Percentiles rank a stretch among this genome's conserved stretches.
Conservation (phyloP, 768 basidiomycete species). For the Thelephora aurantiotincta region DNA sequence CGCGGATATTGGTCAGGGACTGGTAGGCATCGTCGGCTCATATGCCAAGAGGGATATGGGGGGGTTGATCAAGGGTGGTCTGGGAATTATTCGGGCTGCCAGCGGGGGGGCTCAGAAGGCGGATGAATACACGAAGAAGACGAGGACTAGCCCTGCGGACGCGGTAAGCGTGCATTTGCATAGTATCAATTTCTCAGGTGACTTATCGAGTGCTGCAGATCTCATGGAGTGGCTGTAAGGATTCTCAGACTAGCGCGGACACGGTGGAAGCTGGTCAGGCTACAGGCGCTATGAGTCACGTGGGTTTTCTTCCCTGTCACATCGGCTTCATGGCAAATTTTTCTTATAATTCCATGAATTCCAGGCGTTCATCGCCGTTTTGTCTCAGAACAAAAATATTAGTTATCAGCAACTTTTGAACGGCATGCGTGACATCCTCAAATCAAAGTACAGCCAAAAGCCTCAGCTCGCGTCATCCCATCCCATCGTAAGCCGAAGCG, state of each 20-base stretch:
- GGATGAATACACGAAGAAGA: slow-evolving; percentile 32
- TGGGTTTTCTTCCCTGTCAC: slow-evolving; percentile 20
- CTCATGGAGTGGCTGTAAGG: slow-evolving; percentile 77
- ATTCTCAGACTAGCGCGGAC: slow-evolving; percentile 75
- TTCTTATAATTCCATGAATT: neutral
- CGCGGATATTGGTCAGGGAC: slow-evolving; percentile 75
- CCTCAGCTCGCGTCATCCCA: slow-evolving; percentile 65
- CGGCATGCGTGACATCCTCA: slow-evolving; percentile 43
- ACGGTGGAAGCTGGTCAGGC: slow-evolving; percentile 56
- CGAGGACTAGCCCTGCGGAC: slow-evolving; percentile 78
- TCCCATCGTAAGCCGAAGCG: slow-evolving; percentile 33
- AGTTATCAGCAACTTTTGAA: slow-evolving; percentile 34
- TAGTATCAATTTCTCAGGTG: neutral
- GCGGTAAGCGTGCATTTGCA: slow-evolving; percentile 37
- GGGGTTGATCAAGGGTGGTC: slow-evolving; percentile 61
- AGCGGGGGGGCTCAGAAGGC: slow-evolving; percentile 55
- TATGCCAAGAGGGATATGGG: slow-evolving; percentile 73
- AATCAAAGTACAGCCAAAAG: slow-evolving; percentile 52
- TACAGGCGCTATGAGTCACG: slow-evolving; percentile 75
- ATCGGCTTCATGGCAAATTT: neutral
- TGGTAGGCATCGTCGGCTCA: slow-evolving; percentile 63
- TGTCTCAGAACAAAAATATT: slow-evolving; percentile 14
- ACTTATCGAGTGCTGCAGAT: slow-evolving; percentile 30
- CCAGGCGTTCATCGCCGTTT: slow-evolving; percentile 46
- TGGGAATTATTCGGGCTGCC: slow-evolving; percentile 62